Evolutionary conservation across 2,329 filamentous ascomycete species (phyloP), one percentile per base, ranked within the genome.

Genomic region (Monilinia fructicola): DNA sequence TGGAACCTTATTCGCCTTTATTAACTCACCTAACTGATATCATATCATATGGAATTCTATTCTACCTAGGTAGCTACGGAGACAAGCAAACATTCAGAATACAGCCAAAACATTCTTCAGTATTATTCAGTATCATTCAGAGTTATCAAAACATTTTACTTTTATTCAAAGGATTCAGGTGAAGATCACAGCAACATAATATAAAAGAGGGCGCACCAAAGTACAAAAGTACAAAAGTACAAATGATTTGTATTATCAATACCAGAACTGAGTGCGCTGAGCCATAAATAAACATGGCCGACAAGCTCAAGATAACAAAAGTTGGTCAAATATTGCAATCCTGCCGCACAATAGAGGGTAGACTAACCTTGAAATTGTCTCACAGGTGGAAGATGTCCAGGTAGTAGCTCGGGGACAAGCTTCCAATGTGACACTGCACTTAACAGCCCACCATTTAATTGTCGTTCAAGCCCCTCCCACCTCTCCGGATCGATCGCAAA

Each of bases 361-460:
- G n/a, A 44, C 54, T 65, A 53, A 65, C 23, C 6, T 26, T 35
- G 21, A 6, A 23, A 44, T 53, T 38, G 4, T n/a, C 11, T 38
- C 28, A 11, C 84, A 74, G 84, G 83, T 88, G 73, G 85, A 90
- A 69, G 79, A 85, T 76, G 86, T 89, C 66, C 83, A 86, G 70
- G 84, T 85, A 73, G 82, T 85, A 70, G 82, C 83, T 71, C 82
- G 82, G 64, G 87, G 87, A 73, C 81, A 85, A 71, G 81, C 82
- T 62, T 83, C 83, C 42, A 79, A 78, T 31, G 86, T 85, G 69
- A 85, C 82, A 68, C 78, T 89, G 64, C 84, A 86, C 73, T 80
- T 89, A 66, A 87, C 85, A 69, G 82, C 87, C 74, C 87, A 86
- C 76, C 87, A 90, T 77, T 80, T 82, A 59, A 80, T 83, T 69